phyloP scores from a whole-genome alignment of 2,329 filamentous ascomycete species.

The Sporothrix curviconia region DNA sequence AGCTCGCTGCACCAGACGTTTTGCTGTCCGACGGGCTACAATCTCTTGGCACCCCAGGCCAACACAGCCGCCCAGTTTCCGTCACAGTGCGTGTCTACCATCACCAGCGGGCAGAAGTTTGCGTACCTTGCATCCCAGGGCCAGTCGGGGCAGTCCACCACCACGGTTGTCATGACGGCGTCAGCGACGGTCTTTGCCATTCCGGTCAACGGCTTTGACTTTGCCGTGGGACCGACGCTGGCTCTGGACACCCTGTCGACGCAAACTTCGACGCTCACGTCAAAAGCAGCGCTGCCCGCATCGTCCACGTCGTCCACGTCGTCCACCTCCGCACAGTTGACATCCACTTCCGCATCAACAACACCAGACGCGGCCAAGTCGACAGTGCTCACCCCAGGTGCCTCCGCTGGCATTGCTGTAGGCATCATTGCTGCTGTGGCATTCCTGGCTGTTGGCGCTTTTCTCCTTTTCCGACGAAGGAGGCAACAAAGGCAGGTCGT shows the following conservation, averaged over 20 bases:
- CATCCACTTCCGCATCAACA: neutral
- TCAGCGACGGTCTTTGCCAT: constrained; percentile 11
- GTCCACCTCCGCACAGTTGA: neutral
- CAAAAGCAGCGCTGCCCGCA: neutral
- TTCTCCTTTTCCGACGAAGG: neutral
- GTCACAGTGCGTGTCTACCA: constrained; percentile 10
- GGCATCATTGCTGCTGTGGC: neutral
- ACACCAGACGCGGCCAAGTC: neutral
- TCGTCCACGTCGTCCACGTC: no score
- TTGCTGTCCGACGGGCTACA: constrained; percentile 14
- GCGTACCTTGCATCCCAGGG: neutral
- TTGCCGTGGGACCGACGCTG: neutral
- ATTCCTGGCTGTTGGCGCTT: neutral
- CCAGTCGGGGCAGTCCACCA: neutral
- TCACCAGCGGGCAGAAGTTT: constrained; percentile 10
- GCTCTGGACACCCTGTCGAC: neutral
- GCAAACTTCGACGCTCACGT: neutral
- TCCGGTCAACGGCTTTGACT: constrained; percentile 12
- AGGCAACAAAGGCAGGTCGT: neutral
- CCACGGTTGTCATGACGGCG: neutral
- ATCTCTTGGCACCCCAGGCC: constrained; percentile 8
- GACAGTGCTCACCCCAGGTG: neutral
- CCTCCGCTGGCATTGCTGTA: neutral
- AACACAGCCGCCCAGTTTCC: constrained; percentile 6
- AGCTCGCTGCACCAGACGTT: constrained; percentile 9